Base-by-base conservation (phyloP, 768 basidiomycete species). In the Boletus bicolor region DNA sequence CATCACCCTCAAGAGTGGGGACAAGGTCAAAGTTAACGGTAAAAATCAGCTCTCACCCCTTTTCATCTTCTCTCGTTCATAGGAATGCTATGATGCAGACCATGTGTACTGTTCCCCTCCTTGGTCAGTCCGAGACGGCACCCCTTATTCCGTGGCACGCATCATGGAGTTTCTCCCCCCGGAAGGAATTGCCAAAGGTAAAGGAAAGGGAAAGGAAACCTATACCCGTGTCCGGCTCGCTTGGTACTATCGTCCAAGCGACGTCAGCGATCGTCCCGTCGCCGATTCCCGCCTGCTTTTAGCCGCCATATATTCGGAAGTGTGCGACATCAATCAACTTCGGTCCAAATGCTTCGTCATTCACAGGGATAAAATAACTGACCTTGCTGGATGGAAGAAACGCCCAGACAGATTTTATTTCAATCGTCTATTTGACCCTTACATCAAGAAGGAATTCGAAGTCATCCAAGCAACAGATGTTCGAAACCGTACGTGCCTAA, bases 401-500 rank as follows among this genome's bases (percentile, higher is more conserved):
- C 82, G 86, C 43, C 88, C 91, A 2, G 96, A 99, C 73, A 84
- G 91, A 61, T 99, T 99, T 79, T 97, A 95, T 78, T 99, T 94
- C 79, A 86, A 86, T 65, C 86, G 90, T 65, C 80, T 98, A 30
- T 99, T 96, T 69, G 96, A 98, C 76, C 93, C 94, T 50, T 98
- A 96, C 73, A 92, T 98, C 75, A 94, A 96, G 77, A 91, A 91
- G 72, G 95, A 98, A 74, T 98, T 96, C 72, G 97, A 98, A 71
- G 89, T 98, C 63, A 87, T 99, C 51, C 86, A 89, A 57, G 83
- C 92, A 32, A 82, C 82, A 39, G 90, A 87, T 64, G 87, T 97
- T 58, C 83, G 87, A 55, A 99, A 99, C 71, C 76, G 96, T 98
- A 71, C 68, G 93, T 60, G 55, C 59, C 51, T 26, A 61, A 58